Evolutionary conservation across 1,284 basidiomycete species (phyloP).

Genomic region (Fomitopsis betulina): DNA sequence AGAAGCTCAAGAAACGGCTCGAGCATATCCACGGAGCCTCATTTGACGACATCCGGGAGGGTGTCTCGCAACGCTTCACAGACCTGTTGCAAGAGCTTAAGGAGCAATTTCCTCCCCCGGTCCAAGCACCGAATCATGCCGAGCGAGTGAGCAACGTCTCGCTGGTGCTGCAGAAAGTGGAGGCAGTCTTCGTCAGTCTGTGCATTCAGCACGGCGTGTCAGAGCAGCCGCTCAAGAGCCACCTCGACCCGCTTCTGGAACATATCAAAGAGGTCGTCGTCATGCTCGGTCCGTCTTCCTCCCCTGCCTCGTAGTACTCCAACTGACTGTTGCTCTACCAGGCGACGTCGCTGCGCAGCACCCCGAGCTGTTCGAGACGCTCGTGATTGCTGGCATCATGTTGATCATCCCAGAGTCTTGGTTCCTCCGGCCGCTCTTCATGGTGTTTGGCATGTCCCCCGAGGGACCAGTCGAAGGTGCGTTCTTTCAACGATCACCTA

Average conservation of each 20-base stretch:
- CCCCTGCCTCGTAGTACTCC: not conserved
- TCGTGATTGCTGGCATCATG: conserved; percentile 11
- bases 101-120: not conserved
- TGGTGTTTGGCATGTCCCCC: conserved; percentile 22
- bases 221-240: not conserved
- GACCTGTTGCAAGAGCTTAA: not conserved
- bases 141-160: not conserved
- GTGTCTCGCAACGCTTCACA: not conserved
- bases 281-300: not conserved
- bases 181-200: not conserved
- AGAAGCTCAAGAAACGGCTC: not conserved
- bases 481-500: not conserved
- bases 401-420: conserved; percentile 18
- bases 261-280: not conserved
- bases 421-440: conserved; percentile 19
- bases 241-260: not conserved
- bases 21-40: not conserved
- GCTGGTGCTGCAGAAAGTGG: not conserved
- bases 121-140: not conserved
- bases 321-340: not conserved
- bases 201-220: not conserved
- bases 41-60: not conserved
- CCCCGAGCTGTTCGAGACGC: conserved; percentile 13
- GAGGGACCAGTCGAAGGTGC: conserved; percentile 24
- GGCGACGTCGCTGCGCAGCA: conserved; percentile 26